A percentile compares a stretch with the other conserved stretches of the same genome.
Evolutionary conservation across 2,329 filamentous ascomycete species (phyloP).

Genomic region (Bertia moriformis): DNA sequence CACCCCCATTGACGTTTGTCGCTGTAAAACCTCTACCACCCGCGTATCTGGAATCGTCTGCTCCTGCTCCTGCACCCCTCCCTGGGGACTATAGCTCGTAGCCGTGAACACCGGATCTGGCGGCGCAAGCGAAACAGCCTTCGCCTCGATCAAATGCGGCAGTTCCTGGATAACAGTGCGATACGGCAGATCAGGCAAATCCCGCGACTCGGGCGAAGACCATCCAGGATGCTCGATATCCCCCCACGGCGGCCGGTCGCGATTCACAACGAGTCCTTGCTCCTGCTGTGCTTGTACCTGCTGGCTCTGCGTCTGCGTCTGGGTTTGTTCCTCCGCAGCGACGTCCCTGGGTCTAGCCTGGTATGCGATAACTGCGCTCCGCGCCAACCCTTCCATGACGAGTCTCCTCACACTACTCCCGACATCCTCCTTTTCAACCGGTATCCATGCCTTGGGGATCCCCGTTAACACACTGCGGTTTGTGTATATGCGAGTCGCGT

Average conservation of each 20-base stretch:
- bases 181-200: constrained; percentile 42
- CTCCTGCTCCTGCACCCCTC: constrained; percentile 9
- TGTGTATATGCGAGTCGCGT: constrained; percentile 47
- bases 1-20: constrained; percentile 39
- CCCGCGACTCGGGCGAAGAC: constrained; percentile 39
- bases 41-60: constrained; percentile 28
- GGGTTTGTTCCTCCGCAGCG: constrained; percentile 22
- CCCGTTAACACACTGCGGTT: constrained; percentile 40
- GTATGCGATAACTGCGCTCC: constrained; percentile 44
- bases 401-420: constrained; percentile 37
- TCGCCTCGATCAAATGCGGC: constrained; percentile 49
- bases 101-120: constrained; percentile 25
- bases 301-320: no score
- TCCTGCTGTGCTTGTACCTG: no score
- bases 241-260: constrained; percentile 39
- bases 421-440: constrained; percentile 46
- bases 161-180: constrained; percentile 44
- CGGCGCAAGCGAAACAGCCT: constrained; percentile 48
- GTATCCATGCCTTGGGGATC: constrained; percentile 49
- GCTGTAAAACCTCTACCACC: constrained; percentile 37
- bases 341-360: constrained; percentile 40
- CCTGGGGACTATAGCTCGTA: constrained; percentile 5
- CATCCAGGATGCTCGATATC: constrained; percentile 43
- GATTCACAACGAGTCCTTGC: constrained; percentile 19
- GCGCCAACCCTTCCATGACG: constrained; percentile 38